Evolutionary conservation across 768 basidiomycete genomes (phyloP).

Genomic region (Saitozyma sp.): DNA sequence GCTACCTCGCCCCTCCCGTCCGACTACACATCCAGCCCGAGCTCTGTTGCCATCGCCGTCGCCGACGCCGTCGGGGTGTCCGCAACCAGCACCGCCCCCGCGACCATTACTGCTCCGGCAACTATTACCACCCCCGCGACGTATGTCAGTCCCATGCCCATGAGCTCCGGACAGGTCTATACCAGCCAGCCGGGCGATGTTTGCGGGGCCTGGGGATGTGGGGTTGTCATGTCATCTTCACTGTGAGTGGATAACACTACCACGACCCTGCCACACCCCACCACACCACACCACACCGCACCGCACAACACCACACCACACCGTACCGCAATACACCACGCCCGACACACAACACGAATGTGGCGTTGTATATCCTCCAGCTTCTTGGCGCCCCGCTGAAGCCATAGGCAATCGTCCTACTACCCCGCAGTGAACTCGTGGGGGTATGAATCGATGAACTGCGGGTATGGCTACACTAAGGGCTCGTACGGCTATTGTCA

Average conservation of each 20-base stretch:
- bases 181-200: slow-evolving; percentile 14
- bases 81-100: neutral
- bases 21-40: neutral
- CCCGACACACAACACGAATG: too few relatives aligned
- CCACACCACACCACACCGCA: too few relatives aligned
- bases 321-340: too few relatives aligned
- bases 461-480: slow-evolving; percentile 26
- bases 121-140: slow-evolving; percentile 6
- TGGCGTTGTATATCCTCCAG: neutral
- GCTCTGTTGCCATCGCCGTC: neutral
- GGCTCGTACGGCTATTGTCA: slow-evolving; percentile 19
- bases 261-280: too few relatives aligned
- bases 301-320: too few relatives aligned
- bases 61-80: neutral
- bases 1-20: neutral
- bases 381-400: neutral
- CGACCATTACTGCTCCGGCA: neutral
- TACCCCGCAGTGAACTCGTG: slow-evolving; percentile 24
- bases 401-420: slow-evolving; percentile 19
- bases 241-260: slow-evolving; percentile 2
- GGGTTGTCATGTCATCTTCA: slow-evolving; percentile 17
- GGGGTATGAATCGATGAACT: slow-evolving; percentile 28
- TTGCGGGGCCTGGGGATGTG: slow-evolving; percentile 34
- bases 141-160: slow-evolving; percentile 22
- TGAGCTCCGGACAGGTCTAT: slow-evolving; percentile 11